Conservation (phyloP, 495 filamentous ascomycete genomes). For the Penicillium dipodomyicola region DNA sequence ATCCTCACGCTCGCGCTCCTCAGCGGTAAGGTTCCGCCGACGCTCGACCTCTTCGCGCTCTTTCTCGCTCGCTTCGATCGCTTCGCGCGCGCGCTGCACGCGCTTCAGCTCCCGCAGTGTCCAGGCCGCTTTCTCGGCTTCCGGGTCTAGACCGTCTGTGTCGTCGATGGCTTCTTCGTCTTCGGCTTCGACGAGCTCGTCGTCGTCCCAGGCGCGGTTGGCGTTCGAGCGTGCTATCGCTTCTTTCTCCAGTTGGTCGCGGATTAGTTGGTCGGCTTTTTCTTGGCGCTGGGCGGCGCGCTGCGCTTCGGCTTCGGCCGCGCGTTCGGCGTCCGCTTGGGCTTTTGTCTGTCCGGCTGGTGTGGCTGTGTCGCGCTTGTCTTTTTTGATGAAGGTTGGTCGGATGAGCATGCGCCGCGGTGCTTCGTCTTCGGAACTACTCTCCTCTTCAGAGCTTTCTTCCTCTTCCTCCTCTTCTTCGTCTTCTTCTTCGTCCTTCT, state of each 20-base stretch:
- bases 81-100: slow-evolving; percentile 78
- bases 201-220: slow-evolving; percentile 85
- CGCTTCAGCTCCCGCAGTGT: slow-evolving; percentile 88
- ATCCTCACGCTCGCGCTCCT: slow-evolving; percentile 87
- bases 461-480: slow-evolving; percentile 51
- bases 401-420: slow-evolving; percentile 72
- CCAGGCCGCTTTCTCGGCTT: slow-evolving; percentile 89
- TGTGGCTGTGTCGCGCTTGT: slow-evolving; percentile 52
- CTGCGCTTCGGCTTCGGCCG: slow-evolving; percentile 55
- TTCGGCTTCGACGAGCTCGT: slow-evolving; percentile 60
- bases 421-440: slow-evolving; percentile 70
- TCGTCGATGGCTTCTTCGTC: slow-evolving; percentile 75
- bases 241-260: slow-evolving; percentile 81
- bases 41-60: slow-evolving; percentile 90
- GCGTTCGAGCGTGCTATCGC: slow-evolving; percentile 70
- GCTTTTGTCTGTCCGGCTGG: slow-evolving; percentile 14
- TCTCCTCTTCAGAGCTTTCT: slow-evolving; percentile 52
- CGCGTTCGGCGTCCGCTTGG: slow-evolving; percentile 39
- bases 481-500: slow-evolving; percentile 57
- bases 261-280: slow-evolving; percentile 73
- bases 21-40: slow-evolving; percentile 77
- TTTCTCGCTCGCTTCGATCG: slow-evolving; percentile 78
- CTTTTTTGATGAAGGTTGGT: slow-evolving; percentile 90
- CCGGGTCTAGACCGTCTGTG: slow-evolving; percentile 79
- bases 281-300: slow-evolving; percentile 54